phyloP scores from a whole-genome alignment of 306 rosid genomes.

The Acacia acuminata region DNA sequence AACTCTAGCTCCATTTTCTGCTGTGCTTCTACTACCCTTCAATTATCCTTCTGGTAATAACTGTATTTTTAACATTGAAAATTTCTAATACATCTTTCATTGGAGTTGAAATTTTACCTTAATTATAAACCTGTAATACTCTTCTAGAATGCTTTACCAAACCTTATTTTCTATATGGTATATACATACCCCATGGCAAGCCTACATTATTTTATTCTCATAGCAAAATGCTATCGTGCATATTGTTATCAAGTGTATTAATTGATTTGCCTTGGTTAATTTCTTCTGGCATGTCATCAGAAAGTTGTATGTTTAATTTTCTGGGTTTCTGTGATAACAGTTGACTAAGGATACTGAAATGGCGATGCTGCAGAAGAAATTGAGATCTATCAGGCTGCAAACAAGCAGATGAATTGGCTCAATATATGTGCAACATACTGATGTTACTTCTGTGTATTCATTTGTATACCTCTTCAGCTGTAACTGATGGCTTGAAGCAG shows the following conservation, averaged over 20 bases:
- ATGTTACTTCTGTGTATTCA: not conserved
- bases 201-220: not conserved
- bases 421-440: conserved; percentile 10
- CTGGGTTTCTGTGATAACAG: conserved; percentile 47
- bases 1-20: conserved; percentile 3
- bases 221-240: not conserved
- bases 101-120: conserved; percentile 24
- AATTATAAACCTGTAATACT: conserved; percentile 5
- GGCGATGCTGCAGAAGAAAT: conserved; percentile 80
- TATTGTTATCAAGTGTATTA: not conserved
- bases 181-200: not conserved
- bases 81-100: conserved; percentile 12
- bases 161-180: not conserved
- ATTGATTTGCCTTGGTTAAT: not conserved
- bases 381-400: conserved; percentile 77
- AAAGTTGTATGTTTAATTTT: conserved; percentile 27
- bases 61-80: conserved; percentile 12
- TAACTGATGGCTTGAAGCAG: too few relatives aligned
- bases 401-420: conserved; percentile 76
- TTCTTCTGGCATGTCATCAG: not conserved
- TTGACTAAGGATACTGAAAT: conserved; percentile 66
- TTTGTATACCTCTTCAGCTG: conserved; percentile 13
- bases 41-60: not conserved
- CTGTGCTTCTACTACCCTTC: not conserved
- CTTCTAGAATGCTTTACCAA: conserved; percentile 10